These are phyloP conservation scores for Yamadazyma dendronema DNA, from an alignment of 1,139 yeast genomes.

Conservation along the genomic window DNA sequence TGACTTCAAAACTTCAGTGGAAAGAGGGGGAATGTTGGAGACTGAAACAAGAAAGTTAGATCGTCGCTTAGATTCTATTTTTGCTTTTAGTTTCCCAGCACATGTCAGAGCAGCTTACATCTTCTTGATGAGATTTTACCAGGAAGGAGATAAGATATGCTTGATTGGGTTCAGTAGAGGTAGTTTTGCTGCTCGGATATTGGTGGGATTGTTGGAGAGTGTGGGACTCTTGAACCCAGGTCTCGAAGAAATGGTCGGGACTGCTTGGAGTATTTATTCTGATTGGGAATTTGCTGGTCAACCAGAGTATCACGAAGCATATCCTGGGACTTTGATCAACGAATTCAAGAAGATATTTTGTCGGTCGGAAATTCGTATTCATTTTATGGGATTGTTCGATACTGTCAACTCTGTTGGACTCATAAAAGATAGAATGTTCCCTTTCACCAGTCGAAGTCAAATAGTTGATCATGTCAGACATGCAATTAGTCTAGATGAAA, in stretches of 20 bases:
- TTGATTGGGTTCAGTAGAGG: conserved; percentile 67
- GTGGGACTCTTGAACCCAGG: conserved; percentile 57
- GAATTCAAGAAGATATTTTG: conserved; percentile 55
- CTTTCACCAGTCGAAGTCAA: conserved; percentile 49
- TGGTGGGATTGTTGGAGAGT: conserved; percentile 61
- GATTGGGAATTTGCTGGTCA: conserved; percentile 64
- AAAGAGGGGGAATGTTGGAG: conserved; percentile 6
- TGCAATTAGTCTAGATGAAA: conserved; percentile 64
- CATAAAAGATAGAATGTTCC: conserved; percentile 54
- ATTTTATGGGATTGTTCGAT: conserved; percentile 67
- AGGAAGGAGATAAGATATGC: conserved; percentile 48
- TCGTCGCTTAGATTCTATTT: conserved; percentile 41
- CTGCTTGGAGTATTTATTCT: conserved; percentile 61
- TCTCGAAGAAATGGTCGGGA: conserved; percentile 49
- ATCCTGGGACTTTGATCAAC: conserved; percentile 40
- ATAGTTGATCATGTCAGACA: conserved; percentile 60
- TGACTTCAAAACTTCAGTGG: conserved; percentile 30
- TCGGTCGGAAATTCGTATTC: conserved; percentile 40
- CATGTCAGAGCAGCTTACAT: conserved; percentile 58
- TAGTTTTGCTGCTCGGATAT: conserved; percentile 60
- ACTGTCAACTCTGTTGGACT: conserved; percentile 65
- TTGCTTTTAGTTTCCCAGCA: conserved; percentile 52
- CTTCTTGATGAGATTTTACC: conserved; percentile 48
- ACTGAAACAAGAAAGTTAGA: conserved; percentile 16
- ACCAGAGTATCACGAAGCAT: conserved; percentile 40